These are phyloP conservation scores for Scheffersomyces parashehatae DNA, from an alignment of 1,139 yeast species.

Conservation along the genomic window DNA sequence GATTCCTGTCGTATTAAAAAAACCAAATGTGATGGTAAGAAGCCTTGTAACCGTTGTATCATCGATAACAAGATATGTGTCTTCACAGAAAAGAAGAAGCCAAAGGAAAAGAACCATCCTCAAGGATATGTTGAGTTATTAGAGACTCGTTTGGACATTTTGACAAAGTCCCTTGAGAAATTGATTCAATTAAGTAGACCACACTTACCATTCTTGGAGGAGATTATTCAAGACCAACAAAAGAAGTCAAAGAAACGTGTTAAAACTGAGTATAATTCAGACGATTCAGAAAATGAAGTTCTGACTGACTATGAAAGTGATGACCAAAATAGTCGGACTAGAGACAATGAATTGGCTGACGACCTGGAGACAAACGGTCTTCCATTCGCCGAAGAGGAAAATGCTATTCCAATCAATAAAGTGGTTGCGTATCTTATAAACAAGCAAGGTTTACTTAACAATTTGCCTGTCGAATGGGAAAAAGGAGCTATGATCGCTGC, in stretches of 20 bases:
- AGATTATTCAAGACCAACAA: constrained; percentile 10
- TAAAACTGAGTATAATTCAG: neutral
- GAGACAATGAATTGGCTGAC: constrained; percentile 3
- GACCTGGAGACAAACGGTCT: constrained; percentile 3
- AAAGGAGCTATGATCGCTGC: constrained; percentile 45
- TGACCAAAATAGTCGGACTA: neutral
- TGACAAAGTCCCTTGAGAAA: constrained; percentile 55
- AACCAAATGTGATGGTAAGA: constrained; percentile 76
- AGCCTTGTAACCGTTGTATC: constrained; percentile 71
- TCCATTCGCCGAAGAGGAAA: constrained; percentile 10
- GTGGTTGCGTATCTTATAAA: constrained; percentile 46
- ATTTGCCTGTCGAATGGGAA: constrained; percentile 49
- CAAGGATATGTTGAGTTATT: constrained; percentile 68
- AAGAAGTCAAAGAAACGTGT: constrained; percentile 2
- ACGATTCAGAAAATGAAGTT: constrained; percentile 1
- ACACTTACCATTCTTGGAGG: constrained; percentile 32
- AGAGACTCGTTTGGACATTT: constrained; percentile 64
- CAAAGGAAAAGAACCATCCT: constrained; percentile 62
- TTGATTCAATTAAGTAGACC: constrained; percentile 38
- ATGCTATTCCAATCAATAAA: constrained; percentile 48
- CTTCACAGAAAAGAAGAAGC: constrained; percentile 66
- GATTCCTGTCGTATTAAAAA: constrained; percentile 76
- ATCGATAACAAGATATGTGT: constrained; percentile 75
- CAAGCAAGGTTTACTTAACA: constrained; percentile 35
- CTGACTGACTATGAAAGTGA: neutral